Base-by-base conservation (phyloP, 2,329 filamentous ascomycete genomes). In the Botrytis tulipae region DNA sequence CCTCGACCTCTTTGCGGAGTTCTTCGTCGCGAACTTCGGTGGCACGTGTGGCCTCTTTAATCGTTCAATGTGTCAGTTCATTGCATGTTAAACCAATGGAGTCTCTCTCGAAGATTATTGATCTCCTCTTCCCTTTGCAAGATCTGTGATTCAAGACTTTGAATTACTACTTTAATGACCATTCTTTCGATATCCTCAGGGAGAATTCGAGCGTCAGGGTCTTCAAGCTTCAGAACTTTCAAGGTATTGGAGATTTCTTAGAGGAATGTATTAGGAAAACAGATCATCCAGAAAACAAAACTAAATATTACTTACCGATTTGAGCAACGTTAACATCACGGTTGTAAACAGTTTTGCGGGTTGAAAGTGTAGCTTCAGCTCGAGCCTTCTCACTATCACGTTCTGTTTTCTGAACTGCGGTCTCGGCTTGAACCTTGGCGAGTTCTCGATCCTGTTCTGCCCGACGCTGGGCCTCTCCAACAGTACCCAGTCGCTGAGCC, bases 371-470 rank as follows among this genome's bases (percentile, higher is more conserved):
- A 18, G 93, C 92, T 80, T 96, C 93, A 61, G 94, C 94, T 65
- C 88, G 83, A 3, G 93, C 92, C 75, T 93, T 93, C 83, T 96
- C 93, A 63, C 92, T 91, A 80, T 95, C 94, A 68, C 93, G 90
- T 80, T 95, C 90, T 0, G 93, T 96, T 84, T 95, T 94, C 75
- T 93, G 88, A 1, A 96, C 72, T 16, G 72, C 72, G 1, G 93
- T 97, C 78, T 93, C 90, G 76, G 93, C 93, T 82, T 95, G 89
- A 83, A 97, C 97, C 85, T 94, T 95, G 78, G 93, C 93, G 60
- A 97, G 92, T 80, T 95, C 92, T 72, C 94, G 92, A 81, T 96
- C 94, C 76, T 94, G 92, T 79, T 93, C 88, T 76, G 93, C 93
- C 79, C 90, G 89, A 79, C 93, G 92, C 81, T 94, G 87, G 37